These are phyloP conservation scores for Citrus unshiu DNA, from an alignment of 345 rosid species.

Conservation along the genomic window DNA sequence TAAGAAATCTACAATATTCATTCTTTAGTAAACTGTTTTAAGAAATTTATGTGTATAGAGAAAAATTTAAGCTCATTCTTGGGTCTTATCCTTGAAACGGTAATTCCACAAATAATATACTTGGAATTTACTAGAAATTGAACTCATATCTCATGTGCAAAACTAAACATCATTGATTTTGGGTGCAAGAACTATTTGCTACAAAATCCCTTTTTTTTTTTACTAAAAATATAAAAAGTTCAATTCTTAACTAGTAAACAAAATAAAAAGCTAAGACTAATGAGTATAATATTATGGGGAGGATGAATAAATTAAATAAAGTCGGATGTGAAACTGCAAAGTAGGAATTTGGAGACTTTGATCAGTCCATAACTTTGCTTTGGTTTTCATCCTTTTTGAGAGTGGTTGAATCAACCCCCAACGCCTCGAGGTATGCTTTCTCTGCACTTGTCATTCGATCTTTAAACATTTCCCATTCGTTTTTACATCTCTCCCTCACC, in stretches of 20 bases:
- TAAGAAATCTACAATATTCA: not conserved
- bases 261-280: not conserved
- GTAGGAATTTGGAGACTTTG: not conserved
- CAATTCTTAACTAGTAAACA: not conserved
- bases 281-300: not conserved
- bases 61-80: too few species aligned
- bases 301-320: not conserved
- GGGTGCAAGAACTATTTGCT: not conserved
- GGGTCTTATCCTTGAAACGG: too few species aligned
- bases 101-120: too few species aligned
- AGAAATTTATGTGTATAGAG: too few species aligned
- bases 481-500: slow-evolving; percentile 86
- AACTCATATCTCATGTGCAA: too few species aligned
- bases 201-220: not conserved
- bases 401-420: slow-evolving; percentile 29
- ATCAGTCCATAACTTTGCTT: not conserved
- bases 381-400: slow-evolving; percentile 16
- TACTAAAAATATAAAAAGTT: not conserved
- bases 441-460: slow-evolving; percentile 60
- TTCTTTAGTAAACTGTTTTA: not conserved
- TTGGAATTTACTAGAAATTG: too few species aligned
- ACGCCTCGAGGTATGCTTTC: slow-evolving; percentile 46
- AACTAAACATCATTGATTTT: not conserved
- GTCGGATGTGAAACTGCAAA: not conserved
- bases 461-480: slow-evolving; percentile 81